phyloP scores from a whole-genome alignment of 192 early-diverging fungal genomes.

The Umbelopsis ramanniana region DNA sequence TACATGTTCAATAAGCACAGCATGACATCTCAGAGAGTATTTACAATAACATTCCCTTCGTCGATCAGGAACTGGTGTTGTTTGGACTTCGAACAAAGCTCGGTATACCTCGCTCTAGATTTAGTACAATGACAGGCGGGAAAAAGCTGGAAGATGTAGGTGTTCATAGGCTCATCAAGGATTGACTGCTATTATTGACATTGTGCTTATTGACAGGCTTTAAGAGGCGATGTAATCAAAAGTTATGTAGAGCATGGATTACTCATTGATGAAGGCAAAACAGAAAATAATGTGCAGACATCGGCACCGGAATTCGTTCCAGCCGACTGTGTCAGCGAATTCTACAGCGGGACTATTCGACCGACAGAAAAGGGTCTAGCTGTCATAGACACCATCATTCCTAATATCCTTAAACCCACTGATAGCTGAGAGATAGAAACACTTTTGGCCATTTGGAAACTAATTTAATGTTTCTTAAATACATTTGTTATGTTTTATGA shows the following conservation, averaged over 20 bases:
- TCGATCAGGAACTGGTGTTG: constrained; percentile 46
- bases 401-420: constrained; percentile 29
- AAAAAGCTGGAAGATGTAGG: constrained; percentile 47
- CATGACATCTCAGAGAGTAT: too few species aligned
- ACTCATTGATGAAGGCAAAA: constrained; percentile 25
- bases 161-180: background rate
- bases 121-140: constrained; percentile 31
- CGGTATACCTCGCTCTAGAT: constrained; percentile 43
- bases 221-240: constrained; percentile 24
- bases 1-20: too few species aligned
- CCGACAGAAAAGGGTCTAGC: constrained; percentile 58
- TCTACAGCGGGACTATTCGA: constrained; percentile 31
- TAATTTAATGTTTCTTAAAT: background rate
- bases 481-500: background rate
- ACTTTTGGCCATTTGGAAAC: background rate
- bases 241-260: constrained; percentile 24
- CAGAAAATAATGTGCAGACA: constrained; percentile 12
- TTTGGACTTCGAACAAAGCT: constrained; percentile 54
- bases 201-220: background rate
- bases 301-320: constrained; percentile 24
- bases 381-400: constrained; percentile 53
- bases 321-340: constrained; percentile 22
- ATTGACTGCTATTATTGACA: background rate
- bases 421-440: background rate
- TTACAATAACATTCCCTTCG: background rate